Conservation (phyloP, 148 eudicot genomes). For the Mesembryanthemum crystallinum region DNA sequence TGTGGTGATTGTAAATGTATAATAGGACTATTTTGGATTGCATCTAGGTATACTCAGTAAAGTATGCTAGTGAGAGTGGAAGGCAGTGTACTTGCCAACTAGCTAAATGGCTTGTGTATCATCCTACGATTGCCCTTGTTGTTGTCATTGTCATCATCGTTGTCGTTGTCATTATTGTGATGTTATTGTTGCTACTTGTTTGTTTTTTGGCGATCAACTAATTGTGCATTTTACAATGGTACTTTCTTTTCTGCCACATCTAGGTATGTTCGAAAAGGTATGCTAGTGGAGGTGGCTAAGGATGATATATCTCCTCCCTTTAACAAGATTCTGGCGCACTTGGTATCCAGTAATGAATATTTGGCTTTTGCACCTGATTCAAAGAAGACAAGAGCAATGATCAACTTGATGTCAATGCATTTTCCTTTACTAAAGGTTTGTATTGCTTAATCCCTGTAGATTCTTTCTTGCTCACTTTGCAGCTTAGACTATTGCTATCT, state of each 20-base stretch:
- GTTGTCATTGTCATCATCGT: neutral
- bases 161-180: neutral
- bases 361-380: slow-evolving; percentile 92
- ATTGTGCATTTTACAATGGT: neutral
- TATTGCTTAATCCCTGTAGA: neutral
- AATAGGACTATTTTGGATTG: no score
- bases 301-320: slow-evolving; percentile 64
- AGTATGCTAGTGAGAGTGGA: no score
- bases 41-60: no score
- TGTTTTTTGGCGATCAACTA: neutral
- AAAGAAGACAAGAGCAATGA: slow-evolving; percentile 68
- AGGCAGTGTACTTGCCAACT: no score
- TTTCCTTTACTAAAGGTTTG: slow-evolving; percentile 81
- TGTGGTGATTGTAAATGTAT: no score
- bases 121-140: neutral
- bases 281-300: slow-evolving; percentile 91
- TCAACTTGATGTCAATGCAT: slow-evolving; percentile 59
- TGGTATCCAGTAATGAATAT: slow-evolving; percentile 56
- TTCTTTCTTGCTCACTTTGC: neutral
- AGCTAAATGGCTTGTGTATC: no score
- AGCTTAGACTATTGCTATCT: neutral
- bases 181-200: neutral
- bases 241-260: slow-evolving; percentile 13
- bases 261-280: slow-evolving; percentile 64
- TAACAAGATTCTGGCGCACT: slow-evolving; percentile 52